Evolutionary conservation across 2,329 filamentous ascomycete species (phyloP).

Genomic region (Sporothrix brasiliensis): DNA sequence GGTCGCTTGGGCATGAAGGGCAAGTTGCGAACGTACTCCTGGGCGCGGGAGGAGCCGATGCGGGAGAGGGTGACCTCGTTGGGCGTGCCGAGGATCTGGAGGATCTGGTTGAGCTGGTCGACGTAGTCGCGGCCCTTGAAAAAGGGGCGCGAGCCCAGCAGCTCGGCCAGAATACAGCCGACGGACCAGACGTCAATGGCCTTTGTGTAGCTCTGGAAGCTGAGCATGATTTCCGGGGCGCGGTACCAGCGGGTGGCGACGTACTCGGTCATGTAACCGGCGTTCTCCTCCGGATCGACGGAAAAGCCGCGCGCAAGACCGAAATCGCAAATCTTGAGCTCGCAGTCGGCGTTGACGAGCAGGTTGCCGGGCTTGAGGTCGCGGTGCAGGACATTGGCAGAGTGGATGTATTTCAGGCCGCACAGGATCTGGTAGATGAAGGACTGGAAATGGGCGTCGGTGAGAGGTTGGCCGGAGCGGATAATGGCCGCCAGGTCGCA

Average conservation of each 20-base stretch:
- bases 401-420: conserved; percentile 98
- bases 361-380: conserved; percentile 97
- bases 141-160: conserved; percentile 93
- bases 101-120: conserved; percentile 98
- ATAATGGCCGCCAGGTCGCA: conserved; percentile 98
- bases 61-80: conserved; percentile 92
- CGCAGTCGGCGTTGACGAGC: conserved; percentile 97
- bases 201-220: conserved; percentile 99
- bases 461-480: conserved; percentile 92
- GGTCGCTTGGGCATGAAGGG: conserved; percentile 92
- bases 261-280: conserved; percentile 99
- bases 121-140: conserved; percentile 99
- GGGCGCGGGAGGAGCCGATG: conserved; percentile 91
- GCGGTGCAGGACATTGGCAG: conserved; percentile 93
- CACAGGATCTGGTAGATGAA: conserved; percentile 99
- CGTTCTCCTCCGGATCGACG: conserved; percentile 95
- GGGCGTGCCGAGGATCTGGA: conserved; percentile 95
- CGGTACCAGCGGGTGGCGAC: conserved; percentile 95
- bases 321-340: conserved; percentile 99
- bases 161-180: conserved; percentile 93
- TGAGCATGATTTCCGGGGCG: conserved; percentile 98
- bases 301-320: conserved; percentile 95
- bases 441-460: conserved; percentile 98
- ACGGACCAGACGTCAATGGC: conserved; percentile 99
- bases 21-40: conserved; percentile 97